A percentile compares a stretch with the other conserved stretches of the same genome.
These are phyloP conservation scores for Scheffersomyces lignicola DNA, from an alignment of 1,139 yeast genomes.

Conservation along the genomic window DNA sequence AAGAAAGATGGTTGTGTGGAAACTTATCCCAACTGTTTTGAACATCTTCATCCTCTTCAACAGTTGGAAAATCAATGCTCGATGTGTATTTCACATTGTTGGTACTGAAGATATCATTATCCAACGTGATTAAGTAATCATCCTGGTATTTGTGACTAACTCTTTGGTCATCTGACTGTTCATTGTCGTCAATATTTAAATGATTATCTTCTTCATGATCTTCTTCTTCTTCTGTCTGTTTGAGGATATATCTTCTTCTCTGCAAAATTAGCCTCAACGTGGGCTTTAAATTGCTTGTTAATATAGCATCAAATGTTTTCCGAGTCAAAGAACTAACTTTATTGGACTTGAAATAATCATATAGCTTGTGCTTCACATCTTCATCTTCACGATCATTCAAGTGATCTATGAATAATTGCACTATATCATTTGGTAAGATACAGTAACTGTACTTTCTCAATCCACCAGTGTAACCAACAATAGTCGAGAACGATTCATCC, in stretches of 20 bases:
- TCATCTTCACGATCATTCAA: constrained; percentile 25
- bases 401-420: constrained; percentile 26
- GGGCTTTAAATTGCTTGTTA: constrained; percentile 50
- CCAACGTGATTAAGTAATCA: constrained; percentile 37
- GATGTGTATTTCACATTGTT: constrained; percentile 19
- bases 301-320: constrained; percentile 51
- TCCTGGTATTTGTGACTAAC: constrained; percentile 22
- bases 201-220: constrained; percentile 10
- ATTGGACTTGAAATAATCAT: constrained; percentile 25
- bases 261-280: constrained; percentile 43
- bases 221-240: constrained; percentile 21
- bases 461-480: constrained; percentile 44
- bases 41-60: constrained; percentile 8
- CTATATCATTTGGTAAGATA: constrained; percentile 34
- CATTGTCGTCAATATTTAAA: constrained; percentile 3
- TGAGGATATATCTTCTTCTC: constrained; percentile 49
- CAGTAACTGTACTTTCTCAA: constrained; percentile 44
- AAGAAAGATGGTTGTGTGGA: constrained; percentile 35
- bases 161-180: constrained; percentile 6
- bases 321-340: constrained; percentile 42
- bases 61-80: constrained; percentile 14
- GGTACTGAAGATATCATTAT: constrained; percentile 39
- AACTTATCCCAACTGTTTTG: constrained; percentile 27
- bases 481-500: constrained; percentile 24
- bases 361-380: constrained; percentile 20